Base-by-base conservation (phyloP, 2,329 filamentous ascomycete genomes). In the Hymenoscyphus infarciens region DNA sequence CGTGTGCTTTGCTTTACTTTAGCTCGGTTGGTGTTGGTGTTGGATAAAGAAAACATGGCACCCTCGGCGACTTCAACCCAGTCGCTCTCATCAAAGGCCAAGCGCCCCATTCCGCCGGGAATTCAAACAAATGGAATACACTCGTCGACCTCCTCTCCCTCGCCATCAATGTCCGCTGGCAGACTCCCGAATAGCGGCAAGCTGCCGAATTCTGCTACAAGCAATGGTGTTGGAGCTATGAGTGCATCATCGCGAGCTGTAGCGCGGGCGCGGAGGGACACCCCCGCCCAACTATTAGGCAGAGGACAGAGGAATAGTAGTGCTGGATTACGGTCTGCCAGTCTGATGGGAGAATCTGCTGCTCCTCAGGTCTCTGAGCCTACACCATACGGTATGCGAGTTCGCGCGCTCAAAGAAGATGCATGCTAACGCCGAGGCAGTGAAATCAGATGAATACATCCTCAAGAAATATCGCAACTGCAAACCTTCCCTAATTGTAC, bases 401-500 rank as follows among this genome's bases (percentile, higher is more conserved):
- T 52, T 27, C 45, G 61, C 62, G 22, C 66, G 42, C 64, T 61
- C 59, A 57, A 63, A 49, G 61, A 64, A 62, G 60, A 70, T 67
- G 71, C 64, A 67, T 62, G 62, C 69, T 64, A 69, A 70, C 45
- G 59, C 61, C 42, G 27, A 13, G 42, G 13, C 62, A 92, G 92
- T 94, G 53, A 84, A 89, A 74, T 89, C 87, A 33, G 85, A 88
- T 64, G 77, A 83, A 15, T 91, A 95, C 71, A 92, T 98, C 56
- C 81, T 98, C n/a, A 87, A 85, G 70, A 96, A 93, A 77, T 92
- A 89, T 76, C 81, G 80, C 49, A 86, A 83, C 71, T 82, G 82
- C 58, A 85, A 88, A 8, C 93, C 95, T 0, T 98, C 94, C 3
- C 80, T 99, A 27, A 86, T 94, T 58, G 81, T 99, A 27, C 93